Percentiles rank a stretch among this genome's conserved stretches.
Evolutionary conservation across 2,329 filamentous ascomycete species (phyloP).

Genomic region (Venturiaceae sp.): DNA sequence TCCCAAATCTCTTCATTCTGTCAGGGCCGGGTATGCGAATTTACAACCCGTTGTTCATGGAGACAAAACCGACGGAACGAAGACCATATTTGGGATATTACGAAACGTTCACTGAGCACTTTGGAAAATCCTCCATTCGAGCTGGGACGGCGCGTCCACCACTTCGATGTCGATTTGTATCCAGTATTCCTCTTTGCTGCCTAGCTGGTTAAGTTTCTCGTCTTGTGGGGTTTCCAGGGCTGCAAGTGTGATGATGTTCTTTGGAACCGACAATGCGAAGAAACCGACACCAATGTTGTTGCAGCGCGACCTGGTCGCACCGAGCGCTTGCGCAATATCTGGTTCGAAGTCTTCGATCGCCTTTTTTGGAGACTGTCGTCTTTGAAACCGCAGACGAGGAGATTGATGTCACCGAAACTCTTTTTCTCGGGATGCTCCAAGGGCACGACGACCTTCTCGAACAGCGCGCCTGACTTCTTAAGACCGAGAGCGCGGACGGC

Average conservation of each 20-base stretch:
- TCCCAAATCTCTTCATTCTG: background rate
- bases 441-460: background rate
- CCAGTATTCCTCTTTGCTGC: background rate
- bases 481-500: background rate
- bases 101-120: background rate
- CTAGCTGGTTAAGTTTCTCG: background rate
- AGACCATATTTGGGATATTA: background rate
- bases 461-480: background rate
- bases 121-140: background rate
- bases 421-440: background rate
- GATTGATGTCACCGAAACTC: background rate
- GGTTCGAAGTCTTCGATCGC: background rate
- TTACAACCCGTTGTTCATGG: background rate
- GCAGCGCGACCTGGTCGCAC: too few species aligned
- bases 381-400: background rate
- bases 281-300: background rate
- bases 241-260: background rate
- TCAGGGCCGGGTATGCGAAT: background rate
- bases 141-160: background rate
- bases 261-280: background rate
- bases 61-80: background rate
- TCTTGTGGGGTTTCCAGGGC: background rate
- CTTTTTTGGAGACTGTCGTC: background rate
- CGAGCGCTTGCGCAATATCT: background rate
- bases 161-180: background rate